Percentiles rank a stretch among this genome's conserved stretches.
Conservation (phyloP, 2,329 filamentous ascomycete genomes). For the Elsinoe arachidis region DNA sequence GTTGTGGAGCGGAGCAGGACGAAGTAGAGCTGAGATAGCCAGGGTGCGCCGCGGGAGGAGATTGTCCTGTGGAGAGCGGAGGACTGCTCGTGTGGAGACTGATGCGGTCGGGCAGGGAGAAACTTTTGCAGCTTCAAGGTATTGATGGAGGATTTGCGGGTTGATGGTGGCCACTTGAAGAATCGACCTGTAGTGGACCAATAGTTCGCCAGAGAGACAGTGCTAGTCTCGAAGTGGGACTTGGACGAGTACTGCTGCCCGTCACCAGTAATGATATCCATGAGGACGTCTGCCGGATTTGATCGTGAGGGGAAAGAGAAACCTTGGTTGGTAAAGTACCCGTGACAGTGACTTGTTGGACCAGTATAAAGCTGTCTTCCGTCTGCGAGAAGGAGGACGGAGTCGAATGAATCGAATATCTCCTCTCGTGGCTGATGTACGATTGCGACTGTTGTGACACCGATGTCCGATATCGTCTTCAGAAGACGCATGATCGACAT, state of each 20-base stretch:
- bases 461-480: conserved; percentile 45
- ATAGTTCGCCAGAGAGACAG: conserved; percentile 20
- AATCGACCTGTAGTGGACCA: conserved; percentile 30
- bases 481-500: conserved; percentile 49
- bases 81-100: conserved; percentile 33
- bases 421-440: conserved; percentile 53
- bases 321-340: conserved; percentile 46
- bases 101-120: conserved; percentile 17
- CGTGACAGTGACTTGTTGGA: conserved; percentile 34
- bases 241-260: conserved; percentile 39
- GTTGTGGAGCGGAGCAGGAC: conserved; percentile 46
- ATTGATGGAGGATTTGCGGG: conserved; percentile 15
- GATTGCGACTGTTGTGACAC: conserved; percentile 50
- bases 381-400: conserved; percentile 46
- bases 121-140: conserved; percentile 19
- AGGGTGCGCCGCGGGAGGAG: conserved; percentile 42
- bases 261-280: conserved; percentile 54
- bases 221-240: conserved; percentile 1
- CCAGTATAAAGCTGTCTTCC: conserved; percentile 51
- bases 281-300: conserved; percentile 51
- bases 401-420: conserved; percentile 51
- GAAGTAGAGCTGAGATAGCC: conserved; percentile 43
- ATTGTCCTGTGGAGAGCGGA: conserved; percentile 39
- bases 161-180: neutral
- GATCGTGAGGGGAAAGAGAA: conserved; percentile 41